Evolutionary conservation across 106 monocot genomes (phyloP).

Genomic region (Allium fistulosum): DNA sequence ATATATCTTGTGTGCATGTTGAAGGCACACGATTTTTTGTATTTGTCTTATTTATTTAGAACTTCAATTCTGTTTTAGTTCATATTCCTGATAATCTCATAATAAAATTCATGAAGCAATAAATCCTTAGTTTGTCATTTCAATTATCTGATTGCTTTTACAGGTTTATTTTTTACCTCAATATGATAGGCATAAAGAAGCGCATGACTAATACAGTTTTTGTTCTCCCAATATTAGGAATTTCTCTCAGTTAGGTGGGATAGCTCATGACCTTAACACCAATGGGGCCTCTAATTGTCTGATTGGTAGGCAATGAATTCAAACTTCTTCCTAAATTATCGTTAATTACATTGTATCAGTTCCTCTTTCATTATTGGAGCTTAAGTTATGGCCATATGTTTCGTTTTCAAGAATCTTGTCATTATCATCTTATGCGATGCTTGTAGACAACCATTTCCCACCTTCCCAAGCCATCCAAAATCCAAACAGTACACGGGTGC

Average conservation of each 20-base stretch:
- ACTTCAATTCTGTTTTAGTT: background rate
- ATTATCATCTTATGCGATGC: constrained; percentile 22
- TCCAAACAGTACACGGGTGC: constrained; percentile 3
- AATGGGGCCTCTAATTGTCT: constrained; percentile 1
- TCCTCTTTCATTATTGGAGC: constrained; percentile 6
- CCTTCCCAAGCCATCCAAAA: constrained; percentile 33
- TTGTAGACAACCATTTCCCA: constrained; percentile 60
- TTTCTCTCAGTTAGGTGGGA: constrained; percentile 4
- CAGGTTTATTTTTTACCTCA: constrained; percentile 2
- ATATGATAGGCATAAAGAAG: background rate
- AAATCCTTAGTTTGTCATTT: constrained; percentile 6
- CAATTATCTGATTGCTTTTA: background rate
- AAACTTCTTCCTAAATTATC: background rate
- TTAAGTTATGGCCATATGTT: constrained; percentile 10
- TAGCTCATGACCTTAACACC: constrained; percentile 4
- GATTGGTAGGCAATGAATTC: background rate
- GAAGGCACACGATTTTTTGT: background rate
- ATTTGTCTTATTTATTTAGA: background rate
- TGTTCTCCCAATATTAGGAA: constrained; percentile 2
- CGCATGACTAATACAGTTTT: background rate
- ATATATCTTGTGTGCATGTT: constrained; percentile 10
- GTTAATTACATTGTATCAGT: background rate
- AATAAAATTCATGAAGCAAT: background rate
- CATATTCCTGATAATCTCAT: background rate
- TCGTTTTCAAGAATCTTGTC: constrained; percentile 32